Base-by-base conservation (phyloP, 345 rosid genomes). In the Salix udensis region DNA sequence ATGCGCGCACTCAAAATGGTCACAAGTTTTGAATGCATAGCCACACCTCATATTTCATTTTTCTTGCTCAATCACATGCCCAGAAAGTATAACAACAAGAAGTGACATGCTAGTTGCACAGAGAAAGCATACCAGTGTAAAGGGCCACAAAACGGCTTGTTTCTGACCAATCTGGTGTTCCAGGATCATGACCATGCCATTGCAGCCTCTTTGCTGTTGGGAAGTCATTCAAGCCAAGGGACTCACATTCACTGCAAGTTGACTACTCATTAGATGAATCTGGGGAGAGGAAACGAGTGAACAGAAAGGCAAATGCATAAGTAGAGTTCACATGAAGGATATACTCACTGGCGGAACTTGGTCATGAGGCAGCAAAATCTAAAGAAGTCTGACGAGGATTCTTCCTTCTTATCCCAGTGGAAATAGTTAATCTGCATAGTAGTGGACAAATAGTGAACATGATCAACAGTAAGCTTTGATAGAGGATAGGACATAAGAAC, bases 371-470 rank as follows among this genome's bases (percentile, higher is more conserved):
- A 58, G 86, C 95, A 92, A 82, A 92, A 95, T 77, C 97, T 89
- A 75, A 85, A 95, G 83, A 87, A 88, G 79, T 92, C 98, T 64
- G 90, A 83, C 76, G 91, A 44, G 31, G 88, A 87, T 78, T 90
- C 97, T 82, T 95, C 97, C 80, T 89, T 91, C 85, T 93, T 91
- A 82, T 95, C 97, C 98, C 98, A 95, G 64, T 86, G 77, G 72
- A 93, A 91, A 78, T 91, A 93, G 83, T 95, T 93, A 64, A 91
- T 71, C 98, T 95, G 92, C 79, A 83, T 40, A 65, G 70, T 7
- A 37, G 21, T 60, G 77, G 71, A 30, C 26, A 78, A 73, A 77
- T 65, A 84, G 30, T 60, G 67, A 73, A 58, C 67, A 77, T 36
- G 67, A 61, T 75, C 75, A 75, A 72, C 69, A 19, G 74, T 30